Evolutionary conservation across 495 filamentous ascomycete species (phyloP), one percentile per base, ranked within the genome.

Genomic region (Neurospora hispaniola): DNA sequence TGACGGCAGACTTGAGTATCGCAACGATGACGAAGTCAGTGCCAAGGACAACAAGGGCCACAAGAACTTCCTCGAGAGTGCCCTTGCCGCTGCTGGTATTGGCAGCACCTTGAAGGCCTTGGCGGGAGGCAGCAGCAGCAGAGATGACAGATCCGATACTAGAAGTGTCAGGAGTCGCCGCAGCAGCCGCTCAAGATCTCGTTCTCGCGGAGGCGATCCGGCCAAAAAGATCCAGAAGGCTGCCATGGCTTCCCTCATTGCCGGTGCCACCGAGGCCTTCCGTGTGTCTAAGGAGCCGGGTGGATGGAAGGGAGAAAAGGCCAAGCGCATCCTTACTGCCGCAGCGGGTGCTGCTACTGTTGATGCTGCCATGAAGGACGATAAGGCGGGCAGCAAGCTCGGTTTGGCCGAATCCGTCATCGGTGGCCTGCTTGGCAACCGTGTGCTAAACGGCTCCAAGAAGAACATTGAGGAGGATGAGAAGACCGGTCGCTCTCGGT

Each of bases 201-300:
- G 79, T 78, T 85, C 86, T 78, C 48, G 79, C 69, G 80, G 81
- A 20, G 78, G 82, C 76, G 84, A 85, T 42, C 88, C 81, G 20
- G 85, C 89, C 48, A 87, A 87, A 71, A 92, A 92, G 72, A 89
- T 96, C 76, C 87, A 92, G 73, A 93, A 97, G 79, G 94, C 94
- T 48, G 92, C 93, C 76, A 92, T 92, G 80, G 93, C 94, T 23
- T 95, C 94, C 8, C 81, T 97, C 46, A 86, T 94, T 44, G 93
- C 94, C 70, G 94, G 93, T 73, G 94, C 93, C 11, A 88, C 92
- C 31, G 93, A 97, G 83, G 94, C 94, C 39, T 96, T 96, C 86
- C 89, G 92, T 43, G 86, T 90, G 44, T 92, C 93, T 78, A 96
- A 96, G 76, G 90, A 93, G 69, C 91, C 92, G 1, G 94, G 94